Evolutionary conservation across 345 rosid genomes (phyloP).

Genomic region (Dipteronia sinensis): DNA sequence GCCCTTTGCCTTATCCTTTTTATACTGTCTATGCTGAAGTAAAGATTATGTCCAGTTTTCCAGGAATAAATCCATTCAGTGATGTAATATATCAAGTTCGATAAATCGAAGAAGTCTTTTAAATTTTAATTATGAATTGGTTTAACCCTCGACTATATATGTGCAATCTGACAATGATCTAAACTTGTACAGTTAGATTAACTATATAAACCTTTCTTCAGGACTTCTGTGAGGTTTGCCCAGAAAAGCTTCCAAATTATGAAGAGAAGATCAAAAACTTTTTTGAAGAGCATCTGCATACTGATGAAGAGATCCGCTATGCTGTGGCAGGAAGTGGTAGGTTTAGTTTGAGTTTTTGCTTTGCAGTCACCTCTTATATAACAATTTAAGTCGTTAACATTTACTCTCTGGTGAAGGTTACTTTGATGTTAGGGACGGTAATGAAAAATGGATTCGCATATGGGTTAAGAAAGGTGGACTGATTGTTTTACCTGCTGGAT

Average conservation of each 20-base stretch:
- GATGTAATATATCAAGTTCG: neutral
- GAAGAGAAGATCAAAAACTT: conserved; percentile 85
- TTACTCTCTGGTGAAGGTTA: conserved; percentile 52
- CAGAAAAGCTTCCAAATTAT: conserved; percentile 84
- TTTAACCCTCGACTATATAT: neutral
- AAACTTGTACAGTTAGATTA: neutral
- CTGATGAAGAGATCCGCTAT: conserved; percentile 96
- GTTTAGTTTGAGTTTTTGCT: conserved; percentile 10
- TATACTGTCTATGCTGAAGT: neutral
- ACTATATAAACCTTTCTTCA: conserved; percentile 22
- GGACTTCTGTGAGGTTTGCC: conserved; percentile 91
- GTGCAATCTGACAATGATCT: neutral
- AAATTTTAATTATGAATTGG: neutral
- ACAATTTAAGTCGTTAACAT: neutral
- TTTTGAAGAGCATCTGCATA: conserved; percentile 93
- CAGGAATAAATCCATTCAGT: neutral
- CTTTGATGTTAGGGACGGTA: conserved; percentile 76
- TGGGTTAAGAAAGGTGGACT: conserved; percentile 90
- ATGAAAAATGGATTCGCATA: conserved; percentile 77
- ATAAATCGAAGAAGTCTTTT: neutral
- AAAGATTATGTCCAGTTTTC: neutral
- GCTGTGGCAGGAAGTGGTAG: conserved; percentile 92
- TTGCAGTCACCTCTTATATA: neutral
- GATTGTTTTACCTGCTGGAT: conserved; percentile 90
- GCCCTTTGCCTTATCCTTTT: neutral